Evolutionary conservation across 139 green algal species (phyloP).

Genomic region (Raphidocelis subcapitata): DNA sequence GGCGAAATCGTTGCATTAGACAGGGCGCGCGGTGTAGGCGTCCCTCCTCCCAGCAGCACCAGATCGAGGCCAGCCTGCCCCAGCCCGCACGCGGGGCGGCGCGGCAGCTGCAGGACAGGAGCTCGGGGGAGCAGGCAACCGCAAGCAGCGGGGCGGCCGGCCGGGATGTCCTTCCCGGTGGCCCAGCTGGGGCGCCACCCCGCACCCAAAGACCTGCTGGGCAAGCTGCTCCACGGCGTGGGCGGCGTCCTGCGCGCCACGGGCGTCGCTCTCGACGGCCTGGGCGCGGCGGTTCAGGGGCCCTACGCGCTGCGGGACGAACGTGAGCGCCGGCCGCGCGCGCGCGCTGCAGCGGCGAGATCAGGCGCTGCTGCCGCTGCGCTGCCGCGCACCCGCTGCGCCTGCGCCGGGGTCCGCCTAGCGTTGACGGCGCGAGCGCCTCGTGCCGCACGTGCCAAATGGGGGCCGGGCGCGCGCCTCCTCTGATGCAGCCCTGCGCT

Average conservation of each 20-base stretch:
- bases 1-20: no score
- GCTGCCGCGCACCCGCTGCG: neutral
- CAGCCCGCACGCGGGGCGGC: no score
- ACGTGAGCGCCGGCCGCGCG: slow-evolving; percentile 16
- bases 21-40: no score
- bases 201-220: slow-evolving; percentile 26
- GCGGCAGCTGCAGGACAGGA: no score
- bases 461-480: neutral
- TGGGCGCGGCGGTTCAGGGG: slow-evolving; percentile 44
- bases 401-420: neutral
- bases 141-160: no score
- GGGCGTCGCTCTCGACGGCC: slow-evolving; percentile 39
- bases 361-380: neutral
- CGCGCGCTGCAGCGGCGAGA: neutral
- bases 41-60: no score
- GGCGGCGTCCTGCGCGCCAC: slow-evolving; percentile 33
- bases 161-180: slow-evolving; percentile 13
- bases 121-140: no score
- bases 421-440: neutral
- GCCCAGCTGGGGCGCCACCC: slow-evolving; percentile 28
- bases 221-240: slow-evolving; percentile 30
- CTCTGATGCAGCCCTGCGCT: neutral
- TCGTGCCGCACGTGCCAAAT: neutral
- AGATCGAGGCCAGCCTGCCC: no score
- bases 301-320: slow-evolving; percentile 31